These are phyloP conservation scores for Graphilbum ipis-grandicollis DNA, from an alignment of 2,329 filamentous ascomycete genomes.

Conservation along the genomic window DNA sequence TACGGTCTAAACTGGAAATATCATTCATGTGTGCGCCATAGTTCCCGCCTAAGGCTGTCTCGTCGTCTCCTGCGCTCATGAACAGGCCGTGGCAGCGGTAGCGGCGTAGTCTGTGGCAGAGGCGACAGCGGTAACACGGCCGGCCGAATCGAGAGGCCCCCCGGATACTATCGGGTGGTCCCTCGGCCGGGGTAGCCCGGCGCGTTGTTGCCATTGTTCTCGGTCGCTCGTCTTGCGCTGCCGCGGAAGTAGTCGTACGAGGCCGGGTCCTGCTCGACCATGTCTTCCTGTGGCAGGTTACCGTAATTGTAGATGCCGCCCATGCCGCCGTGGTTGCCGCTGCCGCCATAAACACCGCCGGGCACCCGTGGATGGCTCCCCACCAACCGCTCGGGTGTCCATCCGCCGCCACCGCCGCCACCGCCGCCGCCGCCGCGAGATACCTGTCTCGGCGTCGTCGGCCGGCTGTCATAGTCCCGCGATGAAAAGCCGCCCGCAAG, in stretches of 20 bases:
- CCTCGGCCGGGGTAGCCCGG: slow-evolving; percentile 1
- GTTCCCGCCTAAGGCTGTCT: slow-evolving; percentile 5
- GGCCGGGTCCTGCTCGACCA: slow-evolving; percentile 23
- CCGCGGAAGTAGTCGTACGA: slow-evolving; percentile 41
- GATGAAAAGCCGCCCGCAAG: background rate
- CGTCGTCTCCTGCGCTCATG: no score
- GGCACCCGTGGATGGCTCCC: no score
- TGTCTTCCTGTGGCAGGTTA: slow-evolving; percentile 36
- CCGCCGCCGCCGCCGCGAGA: background rate
- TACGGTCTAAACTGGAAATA: no score
- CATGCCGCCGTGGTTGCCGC: no score
- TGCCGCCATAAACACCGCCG: no score
- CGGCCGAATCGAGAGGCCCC: no score
- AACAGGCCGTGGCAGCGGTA: no score
- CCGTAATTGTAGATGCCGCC: slow-evolving; percentile 42
- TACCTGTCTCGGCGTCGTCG: no score
- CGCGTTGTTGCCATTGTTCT: slow-evolving; percentile 4
- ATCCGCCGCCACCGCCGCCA: background rate
- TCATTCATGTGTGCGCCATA: slow-evolving; percentile 1
- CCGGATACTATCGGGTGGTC: slow-evolving; percentile 7
- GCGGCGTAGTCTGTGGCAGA: no score
- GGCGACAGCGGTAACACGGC: no score
- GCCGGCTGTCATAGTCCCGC: background rate
- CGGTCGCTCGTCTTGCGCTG: slow-evolving; percentile 6
- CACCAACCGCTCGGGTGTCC: slow-evolving; percentile 11